Evolutionary conservation across 768 basidiomycete genomes (phyloP), one percentile per base, ranked within the genome.

Genomic region (Tulasnella sp.): DNA sequence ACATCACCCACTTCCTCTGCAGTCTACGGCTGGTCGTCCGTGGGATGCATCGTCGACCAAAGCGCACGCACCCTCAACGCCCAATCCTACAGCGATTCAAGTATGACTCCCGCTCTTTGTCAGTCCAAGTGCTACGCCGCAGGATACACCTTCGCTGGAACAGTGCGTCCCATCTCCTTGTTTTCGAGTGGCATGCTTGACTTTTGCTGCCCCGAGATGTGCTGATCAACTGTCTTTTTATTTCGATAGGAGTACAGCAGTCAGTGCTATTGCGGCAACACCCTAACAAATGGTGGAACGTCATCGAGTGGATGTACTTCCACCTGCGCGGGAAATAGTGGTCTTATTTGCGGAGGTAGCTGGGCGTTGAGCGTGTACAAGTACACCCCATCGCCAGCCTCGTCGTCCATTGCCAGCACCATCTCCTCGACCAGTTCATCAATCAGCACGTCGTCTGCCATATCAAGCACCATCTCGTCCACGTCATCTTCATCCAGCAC

Each of bases 21-120:
- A 34, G 6, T 11, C 42, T n/a, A 31, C 42, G 39, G 34, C 71
- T 72, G 38, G 38, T 39, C 22, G 34, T 19, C 31, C 73, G 15
- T 25, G 17, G 73, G 73, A 29, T 75, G 73, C 73, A 3, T 67
- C 64, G 73, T 64, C 52, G 73, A 75, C 37, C 40, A 34, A 19
- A n/a, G 17, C 36, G 40, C 45, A 7, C 73, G 73, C 17, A 58
- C 40, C 19, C 73, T 75, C 6, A 25, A 17, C 19, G 73, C 17
- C 31, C 9, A 4, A 5, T 31, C 64, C 34, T 64, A 34, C 73
- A 64, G 0, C 29, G n/a, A 37, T 34, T 6, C 29, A 17, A 34
- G 12, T 49, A 58, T 75, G 64, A 75, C 73, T 9, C 29, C 36
- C 14, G 52, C 73, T 17, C 15, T 67, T 19, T 75, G 73, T 49